Conservation (phyloP, 495 filamentous ascomycete genomes). For the Podospora sp. region DNA sequence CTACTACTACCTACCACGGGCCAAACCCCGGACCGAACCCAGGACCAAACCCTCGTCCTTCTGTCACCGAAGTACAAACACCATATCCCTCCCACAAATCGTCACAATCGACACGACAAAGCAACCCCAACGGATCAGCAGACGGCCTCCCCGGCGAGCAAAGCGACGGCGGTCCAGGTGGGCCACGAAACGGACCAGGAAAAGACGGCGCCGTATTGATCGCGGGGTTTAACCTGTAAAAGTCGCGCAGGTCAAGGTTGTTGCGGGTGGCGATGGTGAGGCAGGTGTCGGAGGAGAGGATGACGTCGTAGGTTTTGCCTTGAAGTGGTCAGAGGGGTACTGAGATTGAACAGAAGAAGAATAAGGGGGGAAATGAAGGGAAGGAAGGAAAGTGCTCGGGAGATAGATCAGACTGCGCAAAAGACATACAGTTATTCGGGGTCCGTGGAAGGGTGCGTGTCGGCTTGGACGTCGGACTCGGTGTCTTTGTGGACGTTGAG, state of each 20-base stretch:
- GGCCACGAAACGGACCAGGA: neutral
- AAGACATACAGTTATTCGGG: neutral
- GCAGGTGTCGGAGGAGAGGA: neutral
- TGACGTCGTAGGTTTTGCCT: neutral
- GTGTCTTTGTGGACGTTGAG: neutral
- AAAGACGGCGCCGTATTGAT: neutral
- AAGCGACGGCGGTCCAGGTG: neutral
- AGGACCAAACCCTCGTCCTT: neutral
- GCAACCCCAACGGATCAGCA: neutral
- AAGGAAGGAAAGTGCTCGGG: too few relatives aligned
- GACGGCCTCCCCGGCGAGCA: neutral
- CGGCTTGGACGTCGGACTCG: neutral
- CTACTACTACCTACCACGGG: too few relatives aligned
- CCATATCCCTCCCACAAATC: neutral
- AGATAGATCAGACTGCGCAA: too few relatives aligned
- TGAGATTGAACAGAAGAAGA: too few relatives aligned
- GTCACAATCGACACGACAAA: neutral
- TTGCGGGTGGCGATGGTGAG: neutral
- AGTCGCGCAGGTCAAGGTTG: neutral
- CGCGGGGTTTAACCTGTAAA: neutral
- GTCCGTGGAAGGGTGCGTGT: neutral
- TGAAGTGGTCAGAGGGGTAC: too few relatives aligned
- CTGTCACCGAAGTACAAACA: neutral
- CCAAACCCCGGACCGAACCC: neutral
- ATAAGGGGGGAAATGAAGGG: too few relatives aligned